Evolutionary conservation across 1,284 basidiomycete genomes (phyloP), one percentile per base, ranked within the genome.

Genomic region (Apiotrichum gracile): DNA sequence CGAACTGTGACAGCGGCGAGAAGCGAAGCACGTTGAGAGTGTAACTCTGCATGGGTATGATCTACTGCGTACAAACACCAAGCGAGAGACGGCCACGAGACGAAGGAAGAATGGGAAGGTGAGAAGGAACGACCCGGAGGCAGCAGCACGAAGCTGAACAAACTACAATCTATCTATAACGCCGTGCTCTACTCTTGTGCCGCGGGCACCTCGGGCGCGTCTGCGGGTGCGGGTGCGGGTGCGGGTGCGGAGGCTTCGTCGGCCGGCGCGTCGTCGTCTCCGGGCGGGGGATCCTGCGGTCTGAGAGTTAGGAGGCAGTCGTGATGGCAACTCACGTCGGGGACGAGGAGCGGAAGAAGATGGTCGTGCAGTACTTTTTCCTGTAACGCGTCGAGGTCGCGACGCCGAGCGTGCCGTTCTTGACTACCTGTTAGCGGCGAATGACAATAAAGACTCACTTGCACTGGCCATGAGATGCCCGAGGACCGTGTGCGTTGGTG

Each of bases 401-500:
- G 2, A 97, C 91, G 34, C 92, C 92, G 41, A 98, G 77, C 42
- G 94, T 91, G 4, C 92, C 92, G 70, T 93, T 91, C 73, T 86
- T 83, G 66, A 98, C 98, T 57, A 92, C 90, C 71, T 45, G 29
- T 45, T 8, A 19, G 16, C 42, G 90, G 94, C 47, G 4, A 12
- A 16, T n/a, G 22, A 12, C 3, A 9, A 6, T 4, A 17, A 40
- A 10, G 35, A 54, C 41, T 46, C 33, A 46, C 44, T 51, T 16
- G 49, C 41, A 29, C 49, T 51, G n/a, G 94, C 97, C 58, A 91
- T 91, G 55, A 98, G 76, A 74, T 98, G 96, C 63, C 97, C 91
- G 60, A 98, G 79, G 38, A 97, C 91, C 33, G 91, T 91, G 76
- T 97, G 94, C 51, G 86, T 90, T 21, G 92, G 92, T 19, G 96